Evolutionary conservation across 495 filamentous ascomycete species (phyloP).

Genomic region (Parathielavia appendiculata): DNA sequence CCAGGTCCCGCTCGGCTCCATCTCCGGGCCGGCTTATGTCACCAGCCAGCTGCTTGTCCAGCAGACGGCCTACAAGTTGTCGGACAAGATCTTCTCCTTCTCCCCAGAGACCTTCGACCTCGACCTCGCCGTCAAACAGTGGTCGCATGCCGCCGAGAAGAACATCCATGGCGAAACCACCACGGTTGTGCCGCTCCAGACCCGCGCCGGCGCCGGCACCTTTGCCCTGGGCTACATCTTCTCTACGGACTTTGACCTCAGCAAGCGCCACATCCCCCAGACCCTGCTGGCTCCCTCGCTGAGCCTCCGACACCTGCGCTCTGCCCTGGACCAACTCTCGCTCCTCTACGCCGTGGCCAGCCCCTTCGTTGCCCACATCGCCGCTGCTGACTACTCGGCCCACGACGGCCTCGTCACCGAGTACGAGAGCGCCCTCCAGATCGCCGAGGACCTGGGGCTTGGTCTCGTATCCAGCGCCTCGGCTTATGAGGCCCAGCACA

Average conservation of each 20-base stretch:
- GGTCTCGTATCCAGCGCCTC: conserved; percentile 81
- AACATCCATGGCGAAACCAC: conserved; percentile 82
- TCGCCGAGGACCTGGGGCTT: conserved; percentile 88
- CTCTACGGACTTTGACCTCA: conserved; percentile 86
- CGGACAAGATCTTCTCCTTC: conserved; percentile 94
- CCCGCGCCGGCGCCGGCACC: conserved; percentile 80
- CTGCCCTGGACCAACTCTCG: conserved; percentile 83
- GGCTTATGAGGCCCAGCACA: conserved; percentile 88
- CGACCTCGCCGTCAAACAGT: conserved; percentile 71
- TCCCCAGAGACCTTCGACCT: conserved; percentile 90
- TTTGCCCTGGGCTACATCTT: conserved; percentile 96
- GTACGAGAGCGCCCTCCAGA: conserved; percentile 71
- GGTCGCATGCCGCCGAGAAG: conserved; percentile 58
- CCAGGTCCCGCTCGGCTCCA: conserved; percentile 54
- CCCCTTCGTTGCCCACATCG: conserved; percentile 87
- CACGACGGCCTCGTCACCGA: conserved; percentile 71
- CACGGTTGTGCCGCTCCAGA: conserved; percentile 73
- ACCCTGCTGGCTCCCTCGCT: conserved; percentile 79
- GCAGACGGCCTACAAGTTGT: conserved; percentile 88
- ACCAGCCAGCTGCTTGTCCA: conserved; percentile 90
- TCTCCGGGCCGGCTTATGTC: conserved; percentile 83
- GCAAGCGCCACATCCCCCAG: conserved; percentile 88
- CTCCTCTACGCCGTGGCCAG: conserved; percentile 83
- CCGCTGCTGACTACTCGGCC: conserved; percentile 83
- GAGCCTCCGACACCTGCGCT: conserved; percentile 70